Conservation (phyloP, 495 filamentous ascomycete genomes). For the Letharia columbiana region DNA sequence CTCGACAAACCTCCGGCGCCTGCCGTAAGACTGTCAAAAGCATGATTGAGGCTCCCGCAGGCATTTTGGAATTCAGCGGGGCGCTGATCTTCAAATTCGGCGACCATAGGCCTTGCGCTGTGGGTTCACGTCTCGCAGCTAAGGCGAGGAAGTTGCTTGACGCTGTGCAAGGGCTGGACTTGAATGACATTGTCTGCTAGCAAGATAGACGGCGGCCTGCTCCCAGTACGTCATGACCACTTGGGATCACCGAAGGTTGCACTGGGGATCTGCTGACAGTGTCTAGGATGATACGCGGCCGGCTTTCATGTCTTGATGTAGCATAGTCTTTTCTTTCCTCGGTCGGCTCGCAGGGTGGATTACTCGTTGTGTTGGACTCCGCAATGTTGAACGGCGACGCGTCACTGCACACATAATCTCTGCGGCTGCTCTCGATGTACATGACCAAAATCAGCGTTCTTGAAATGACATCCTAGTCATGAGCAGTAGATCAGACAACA, state of each 20-base stretch:
- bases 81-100: neutral
- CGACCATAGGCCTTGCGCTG: constrained; percentile 1
- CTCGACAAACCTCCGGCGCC: neutral
- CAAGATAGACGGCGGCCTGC: neutral
- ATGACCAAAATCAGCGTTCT: neutral
- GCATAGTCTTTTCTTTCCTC: neutral
- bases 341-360: neutral
- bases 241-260: neutral
- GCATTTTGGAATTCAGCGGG: neutral
- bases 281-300: neutral
- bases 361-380: neutral
- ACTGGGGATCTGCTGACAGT: neutral
- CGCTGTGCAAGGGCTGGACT: constrained; percentile 6
- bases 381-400: neutral
- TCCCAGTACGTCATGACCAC: neutral
- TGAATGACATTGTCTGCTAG: neutral
- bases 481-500: neutral
- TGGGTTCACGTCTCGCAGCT: constrained; percentile 5
- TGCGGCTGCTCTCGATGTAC: neutral
- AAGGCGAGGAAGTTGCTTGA: neutral
- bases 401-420: neutral
- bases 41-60: neutral
- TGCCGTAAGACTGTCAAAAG: constrained; percentile 1
- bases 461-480: neutral
- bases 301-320: neutral